Conservation (phyloP, 2,329 filamentous ascomycete species). For the Venturia nashicola region DNA sequence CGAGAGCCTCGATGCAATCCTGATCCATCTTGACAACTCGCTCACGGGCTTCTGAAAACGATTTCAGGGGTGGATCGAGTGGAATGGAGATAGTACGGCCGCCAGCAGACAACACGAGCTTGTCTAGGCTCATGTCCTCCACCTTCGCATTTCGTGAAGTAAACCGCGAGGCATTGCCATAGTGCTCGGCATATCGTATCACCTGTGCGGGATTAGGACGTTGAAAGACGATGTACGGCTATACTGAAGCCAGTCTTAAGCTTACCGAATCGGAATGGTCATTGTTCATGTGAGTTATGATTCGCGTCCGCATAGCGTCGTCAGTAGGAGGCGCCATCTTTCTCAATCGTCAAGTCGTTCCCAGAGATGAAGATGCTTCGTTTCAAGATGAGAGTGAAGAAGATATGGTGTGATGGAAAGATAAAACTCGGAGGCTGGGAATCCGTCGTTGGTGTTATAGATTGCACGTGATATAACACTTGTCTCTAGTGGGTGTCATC, state of each 20-base stretch:
- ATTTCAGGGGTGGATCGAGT: slow-evolving; percentile 58
- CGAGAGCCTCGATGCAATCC: slow-evolving; percentile 46
- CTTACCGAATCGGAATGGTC: slow-evolving; percentile 59
- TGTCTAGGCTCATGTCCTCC: slow-evolving; percentile 49
- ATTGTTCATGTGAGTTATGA: slow-evolving; percentile 76
- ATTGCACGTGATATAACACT: neutral
- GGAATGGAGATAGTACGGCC: slow-evolving; percentile 42
- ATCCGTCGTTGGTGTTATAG: neutral
- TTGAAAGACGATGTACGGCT: slow-evolving; percentile 5
- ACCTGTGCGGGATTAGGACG: slow-evolving; percentile 30
- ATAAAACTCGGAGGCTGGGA: neutral
- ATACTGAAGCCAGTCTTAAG: neutral
- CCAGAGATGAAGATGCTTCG: neutral
- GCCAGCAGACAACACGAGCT: slow-evolving; percentile 48
- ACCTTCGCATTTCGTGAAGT: slow-evolving; percentile 48
- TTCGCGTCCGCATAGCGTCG: slow-evolving; percentile 42
- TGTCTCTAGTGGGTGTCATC: neutral
- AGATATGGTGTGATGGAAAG: neutral
- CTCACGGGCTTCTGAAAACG: slow-evolving; percentile 53
- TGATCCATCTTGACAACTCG: slow-evolving; percentile 64
- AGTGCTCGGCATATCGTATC: slow-evolving; percentile 65
- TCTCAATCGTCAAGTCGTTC: neutral
- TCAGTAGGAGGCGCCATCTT: slow-evolving; percentile 17
- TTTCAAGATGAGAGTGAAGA: neutral
- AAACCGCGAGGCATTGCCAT: slow-evolving; percentile 43